Conservation (phyloP, 495 filamentous ascomycete species). For the Podospora sp. region DNA sequence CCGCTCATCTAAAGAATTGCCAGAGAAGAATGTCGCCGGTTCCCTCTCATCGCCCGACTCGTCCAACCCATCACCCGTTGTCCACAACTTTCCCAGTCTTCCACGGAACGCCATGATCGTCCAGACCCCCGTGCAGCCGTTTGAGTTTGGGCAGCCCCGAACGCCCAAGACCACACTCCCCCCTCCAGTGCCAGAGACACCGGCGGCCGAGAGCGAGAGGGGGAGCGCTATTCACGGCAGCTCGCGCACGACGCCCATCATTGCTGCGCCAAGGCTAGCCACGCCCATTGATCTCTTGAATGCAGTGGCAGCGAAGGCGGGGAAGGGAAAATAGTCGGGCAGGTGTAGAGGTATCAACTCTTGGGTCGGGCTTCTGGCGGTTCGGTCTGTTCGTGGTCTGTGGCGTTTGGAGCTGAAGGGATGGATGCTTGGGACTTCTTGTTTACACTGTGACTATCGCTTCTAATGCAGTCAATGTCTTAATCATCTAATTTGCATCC, state of each 20-base stretch:
- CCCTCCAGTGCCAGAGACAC: not conserved
- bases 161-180: constrained; percentile 9
- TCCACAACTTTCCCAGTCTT: constrained; percentile 1
- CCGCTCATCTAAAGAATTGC: not conserved
- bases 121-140: constrained; percentile 9
- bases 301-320: not conserved
- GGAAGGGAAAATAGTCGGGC: no score
- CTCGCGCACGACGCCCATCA: not conserved
- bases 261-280: constrained; percentile 5
- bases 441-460: no score
- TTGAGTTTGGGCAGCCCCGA: constrained; percentile 7
- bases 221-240: not conserved
- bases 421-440: no score
- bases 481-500: no score
- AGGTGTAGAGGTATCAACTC: no score
- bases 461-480: no score
- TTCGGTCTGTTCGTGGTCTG: no score
- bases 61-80: not conserved
- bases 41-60: not conserved
- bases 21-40: not conserved
- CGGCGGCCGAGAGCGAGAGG: not conserved
- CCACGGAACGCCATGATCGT: constrained; percentile 14
- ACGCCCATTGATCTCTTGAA: constrained; percentile 8
- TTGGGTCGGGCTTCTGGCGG: no score
- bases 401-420: no score